Base-by-base conservation (phyloP, 2,329 filamentous ascomycete genomes). In the Neofusicoccum umdonicola region DNA sequence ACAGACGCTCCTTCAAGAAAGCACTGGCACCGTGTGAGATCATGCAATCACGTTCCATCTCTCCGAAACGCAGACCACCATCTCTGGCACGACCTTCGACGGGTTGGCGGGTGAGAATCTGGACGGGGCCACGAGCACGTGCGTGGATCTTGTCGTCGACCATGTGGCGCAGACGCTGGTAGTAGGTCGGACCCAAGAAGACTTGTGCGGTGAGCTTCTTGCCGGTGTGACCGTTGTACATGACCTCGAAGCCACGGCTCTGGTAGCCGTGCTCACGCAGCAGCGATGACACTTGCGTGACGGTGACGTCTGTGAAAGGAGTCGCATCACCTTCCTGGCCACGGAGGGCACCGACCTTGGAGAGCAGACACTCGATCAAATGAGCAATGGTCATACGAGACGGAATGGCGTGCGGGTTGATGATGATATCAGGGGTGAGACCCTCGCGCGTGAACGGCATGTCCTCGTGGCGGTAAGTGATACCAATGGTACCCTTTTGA, bases 11-110 rank as follows among this genome's bases (percentile, higher is more conserved):
- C 82, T 99, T 99, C 75, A 99, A 81, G 86, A 99, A 99, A 1
- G 93, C 90, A 63, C 92, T 94, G 3, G 96, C 95, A 76, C 95
- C 95, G 77, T 99, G 96, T n/a, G 96, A 93, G 83, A 99, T 99
- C 95, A 99, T 99, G 78, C 95, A 99, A 87, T 99, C 96, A 82
- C 96, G 94, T 81, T 99, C 96, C 95, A 99, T 99, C 84, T 99
- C 95, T 88, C 95, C 95, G 87, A 99, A 99, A 76, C 96, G 94
- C 50, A 99, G 86, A 83, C 95, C 95, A 85, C 95, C 95, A 77
- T 99, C 96, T 80, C 96, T 85, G 3, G 95, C 95, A 87, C 96
- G 91, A 90, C 95, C 95, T 81, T 99, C 95, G 13, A 99, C 95
- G 17, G 95, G 95, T 79, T 99, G 95, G 65, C 96, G 86, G 2